These are phyloP conservation scores for Ottelia alismoides DNA, from an alignment of 106 monocot genomes.

Conservation along the genomic window DNA sequence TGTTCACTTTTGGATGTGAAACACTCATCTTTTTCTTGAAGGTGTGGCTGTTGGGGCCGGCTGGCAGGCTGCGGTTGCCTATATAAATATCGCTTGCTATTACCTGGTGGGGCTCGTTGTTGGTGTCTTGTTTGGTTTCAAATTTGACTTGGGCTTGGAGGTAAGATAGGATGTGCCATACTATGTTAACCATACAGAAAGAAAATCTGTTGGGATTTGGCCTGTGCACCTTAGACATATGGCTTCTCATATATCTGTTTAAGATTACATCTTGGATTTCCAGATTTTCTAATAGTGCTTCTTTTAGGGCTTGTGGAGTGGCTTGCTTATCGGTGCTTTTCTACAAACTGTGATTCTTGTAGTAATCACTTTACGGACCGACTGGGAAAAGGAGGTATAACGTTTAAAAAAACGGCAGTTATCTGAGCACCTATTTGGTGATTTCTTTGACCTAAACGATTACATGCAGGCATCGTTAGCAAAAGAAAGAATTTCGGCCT, in stretches of 20 bases:
- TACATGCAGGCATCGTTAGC: too few relatives aligned
- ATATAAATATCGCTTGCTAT: constrained; percentile 23
- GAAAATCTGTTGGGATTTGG: background rate
- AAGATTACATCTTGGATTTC: background rate
- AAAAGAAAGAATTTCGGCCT: too few relatives aligned
- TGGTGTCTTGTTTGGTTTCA: constrained; percentile 16
- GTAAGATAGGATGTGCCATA: background rate
- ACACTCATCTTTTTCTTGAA: too few relatives aligned
- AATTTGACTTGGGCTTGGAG: constrained; percentile 17
- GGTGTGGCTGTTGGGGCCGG: constrained; percentile 32
- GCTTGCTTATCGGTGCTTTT: constrained; percentile 19
- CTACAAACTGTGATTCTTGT: constrained; percentile 27
- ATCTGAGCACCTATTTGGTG: too few relatives aligned
- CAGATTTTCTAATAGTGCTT: background rate
- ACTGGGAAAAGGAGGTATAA: constrained; percentile 28
- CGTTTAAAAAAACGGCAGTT: too few relatives aligned
- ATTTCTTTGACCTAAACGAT: too few relatives aligned
- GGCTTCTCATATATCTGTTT: background rate
- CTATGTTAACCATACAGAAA: background rate
- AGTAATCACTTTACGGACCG: constrained; percentile 15
- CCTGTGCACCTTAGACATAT: background rate
- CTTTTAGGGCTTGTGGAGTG: constrained; percentile 26
- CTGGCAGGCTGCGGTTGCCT: constrained; percentile 25
- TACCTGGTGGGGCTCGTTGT: constrained; percentile 15
- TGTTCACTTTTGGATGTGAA: too few relatives aligned